phyloP scores from a whole-genome alignment of 441 rosid genomes.

The Arabidopsis lyrata region DNA sequence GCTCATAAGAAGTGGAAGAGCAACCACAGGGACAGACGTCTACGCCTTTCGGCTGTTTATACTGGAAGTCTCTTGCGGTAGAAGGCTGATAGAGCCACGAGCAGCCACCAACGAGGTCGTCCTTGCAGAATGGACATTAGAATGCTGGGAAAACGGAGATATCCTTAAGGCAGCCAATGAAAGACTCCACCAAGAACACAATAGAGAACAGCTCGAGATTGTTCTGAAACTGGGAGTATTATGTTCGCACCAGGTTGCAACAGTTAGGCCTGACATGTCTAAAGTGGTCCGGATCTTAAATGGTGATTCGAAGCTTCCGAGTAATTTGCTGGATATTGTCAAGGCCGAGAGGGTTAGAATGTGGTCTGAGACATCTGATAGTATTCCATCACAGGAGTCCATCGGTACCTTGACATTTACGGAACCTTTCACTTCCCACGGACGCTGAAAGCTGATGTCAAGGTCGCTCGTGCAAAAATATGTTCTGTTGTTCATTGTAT shows the following conservation, averaged over 20 bases:
- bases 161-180: conserved; percentile 1
- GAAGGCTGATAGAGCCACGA: conserved; percentile 25
- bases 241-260: conserved; percentile 31
- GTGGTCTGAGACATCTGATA: neutral
- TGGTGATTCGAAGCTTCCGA: neutral
- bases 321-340: conserved; percentile 19
- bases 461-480: too few relatives aligned
- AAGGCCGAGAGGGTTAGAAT: neutral
- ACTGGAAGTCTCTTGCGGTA: conserved; percentile 43
- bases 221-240: conserved; percentile 42
- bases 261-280: conserved; percentile 36
- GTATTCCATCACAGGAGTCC: neutral
- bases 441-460: neutral
- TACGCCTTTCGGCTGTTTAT: conserved; percentile 40
- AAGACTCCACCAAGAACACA: conserved; percentile 8
- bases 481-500: neutral
- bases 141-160: conserved; percentile 32
- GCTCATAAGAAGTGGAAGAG: conserved; percentile 38
- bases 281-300: conserved; percentile 24
- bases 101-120: conserved; percentile 13
- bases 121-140: conserved; percentile 20
- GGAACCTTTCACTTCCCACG: conserved; percentile 23
- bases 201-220: conserved; percentile 30
- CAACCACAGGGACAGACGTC: conserved; percentile 39
- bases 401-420: conserved; percentile 14